These are phyloP conservation scores for Gillenia trifoliata DNA, from an alignment of 306 rosid species.

Conservation along the genomic window DNA sequence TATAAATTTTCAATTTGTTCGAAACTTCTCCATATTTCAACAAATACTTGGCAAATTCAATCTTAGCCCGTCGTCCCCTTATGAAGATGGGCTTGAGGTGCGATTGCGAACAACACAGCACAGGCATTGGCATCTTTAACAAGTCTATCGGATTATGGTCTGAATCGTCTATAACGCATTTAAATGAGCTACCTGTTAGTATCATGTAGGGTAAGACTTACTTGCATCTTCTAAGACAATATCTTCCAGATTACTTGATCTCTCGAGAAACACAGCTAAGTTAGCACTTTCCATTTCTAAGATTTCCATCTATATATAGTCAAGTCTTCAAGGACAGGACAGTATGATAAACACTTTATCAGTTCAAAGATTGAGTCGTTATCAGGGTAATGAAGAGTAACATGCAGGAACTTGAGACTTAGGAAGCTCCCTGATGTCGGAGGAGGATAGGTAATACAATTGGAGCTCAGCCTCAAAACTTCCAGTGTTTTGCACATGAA, in stretches of 20 bases:
- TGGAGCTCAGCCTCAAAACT: neutral
- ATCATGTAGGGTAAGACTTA: too few relatives aligned
- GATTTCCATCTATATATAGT: neutral
- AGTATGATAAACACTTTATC: neutral
- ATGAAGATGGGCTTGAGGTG: neutral
- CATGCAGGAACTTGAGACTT: neutral
- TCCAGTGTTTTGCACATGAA: neutral
- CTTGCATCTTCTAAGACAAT: too few relatives aligned
- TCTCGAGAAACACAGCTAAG: neutral
- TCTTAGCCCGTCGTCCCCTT: neutral
- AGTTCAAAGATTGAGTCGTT: neutral
- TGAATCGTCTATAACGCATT: too few relatives aligned
- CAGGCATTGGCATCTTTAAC: neutral
- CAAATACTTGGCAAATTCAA: neutral
- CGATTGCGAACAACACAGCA: neutral
- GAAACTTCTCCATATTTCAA: neutral
- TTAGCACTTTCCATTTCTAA: too few relatives aligned
- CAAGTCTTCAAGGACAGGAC: neutral
- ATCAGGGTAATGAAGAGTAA: neutral
- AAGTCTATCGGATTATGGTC: too few relatives aligned
- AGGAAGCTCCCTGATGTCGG: neutral
- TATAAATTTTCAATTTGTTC: neutral
- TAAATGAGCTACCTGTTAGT: too few relatives aligned
- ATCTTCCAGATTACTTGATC: neutral
- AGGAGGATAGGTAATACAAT: neutral